Conservation (phyloP, 1,139 yeast species). For the Suhomyces bokatorum region DNA sequence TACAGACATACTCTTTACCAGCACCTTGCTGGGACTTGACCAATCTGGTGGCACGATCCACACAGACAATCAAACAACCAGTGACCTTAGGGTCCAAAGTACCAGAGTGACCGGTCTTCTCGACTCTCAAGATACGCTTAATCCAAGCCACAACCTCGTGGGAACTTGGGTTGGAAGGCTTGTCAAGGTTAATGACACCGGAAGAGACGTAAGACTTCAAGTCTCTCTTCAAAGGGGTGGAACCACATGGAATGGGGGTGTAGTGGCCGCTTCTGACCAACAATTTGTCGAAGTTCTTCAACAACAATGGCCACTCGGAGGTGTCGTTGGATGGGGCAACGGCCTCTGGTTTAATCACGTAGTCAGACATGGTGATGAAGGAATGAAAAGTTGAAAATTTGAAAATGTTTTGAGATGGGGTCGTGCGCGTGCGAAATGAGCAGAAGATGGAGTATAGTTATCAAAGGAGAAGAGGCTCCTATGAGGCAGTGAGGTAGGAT, state of each 20-base stretch:
- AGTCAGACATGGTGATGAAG: conserved; percentile 50
- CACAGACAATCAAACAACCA: conserved; percentile 95
- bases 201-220: conserved; percentile 84
- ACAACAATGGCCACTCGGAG: conserved; percentile 91
- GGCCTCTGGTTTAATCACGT: conserved; percentile 86
- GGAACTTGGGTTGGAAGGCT: conserved; percentile 96
- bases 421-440: conserved; percentile 3
- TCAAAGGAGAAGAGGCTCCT: not conserved
- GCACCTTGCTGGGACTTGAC: conserved; percentile 99
- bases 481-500: not conserved
- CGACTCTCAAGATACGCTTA: conserved; percentile 90
- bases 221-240: conserved; percentile 93
- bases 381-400: conserved; percentile 12
- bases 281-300: conserved; percentile 91
- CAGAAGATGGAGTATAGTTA: not conserved
- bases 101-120: conserved; percentile 98
- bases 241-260: conserved; percentile 95
- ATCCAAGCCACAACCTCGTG: conserved; percentile 99
- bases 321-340: conserved; percentile 81
- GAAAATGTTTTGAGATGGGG: conserved; percentile 8
- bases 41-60: conserved; percentile 96
- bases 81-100: conserved; percentile 99
- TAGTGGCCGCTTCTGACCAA: conserved; percentile 95
- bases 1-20: conserved; percentile 98
- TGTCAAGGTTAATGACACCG: conserved; percentile 96